Base-by-base conservation (phyloP, 306 rosid species). In the Corylus americana region DNA sequence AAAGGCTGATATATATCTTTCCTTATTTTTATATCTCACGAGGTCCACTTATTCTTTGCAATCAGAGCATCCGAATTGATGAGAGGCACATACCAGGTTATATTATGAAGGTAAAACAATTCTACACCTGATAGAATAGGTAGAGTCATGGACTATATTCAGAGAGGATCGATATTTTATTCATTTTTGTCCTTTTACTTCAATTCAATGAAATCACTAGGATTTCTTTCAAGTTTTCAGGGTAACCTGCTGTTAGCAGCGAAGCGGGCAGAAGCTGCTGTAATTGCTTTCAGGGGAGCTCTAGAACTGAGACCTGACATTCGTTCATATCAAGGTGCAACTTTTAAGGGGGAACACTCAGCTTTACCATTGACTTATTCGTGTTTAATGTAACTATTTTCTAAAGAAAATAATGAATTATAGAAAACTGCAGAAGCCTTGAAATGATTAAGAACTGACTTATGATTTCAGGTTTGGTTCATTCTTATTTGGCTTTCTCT, bases 231-330 rank as follows among this genome's bases (percentile, higher is more conserved):
- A 73, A 55, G 51, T 57, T 70, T 84, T 77, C 87, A 96, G 99
- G 99, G 99, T 73, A 89, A 90, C 86, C 81, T 93, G 62, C 77
- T 93, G 76, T 84, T 96, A 83, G 74, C 96, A 53, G 84, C 87
- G 89, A 96, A 96, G 88, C 91, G 89, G 54, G 87, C 97, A 71
- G 99, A 96, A 71, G 87, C 90, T 78, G 99, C 99, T 55, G 97
- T 81, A 76, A 79, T 84, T 81, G 94, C 99, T 74, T 96, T 96
- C 88, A 88, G 99, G 86, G 91, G 86, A 84, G 98, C 96, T 83
- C 99, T 93, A 87, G 98, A 96, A 78, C 85, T 96, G 89, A 96
- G 99, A 85, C 94, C 97, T 78, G 99, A 96, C 78, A 96, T 96
- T 80, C 99, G 99, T 71, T 89, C 99, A 71, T 93, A 96, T 86